A percentile compares a stretch with the other conserved stretches of the same genome.
phyloP scores from a whole-genome alignment of 2,329 filamentous ascomycete species.

The Tolypocladium ovalisporum region DNA sequence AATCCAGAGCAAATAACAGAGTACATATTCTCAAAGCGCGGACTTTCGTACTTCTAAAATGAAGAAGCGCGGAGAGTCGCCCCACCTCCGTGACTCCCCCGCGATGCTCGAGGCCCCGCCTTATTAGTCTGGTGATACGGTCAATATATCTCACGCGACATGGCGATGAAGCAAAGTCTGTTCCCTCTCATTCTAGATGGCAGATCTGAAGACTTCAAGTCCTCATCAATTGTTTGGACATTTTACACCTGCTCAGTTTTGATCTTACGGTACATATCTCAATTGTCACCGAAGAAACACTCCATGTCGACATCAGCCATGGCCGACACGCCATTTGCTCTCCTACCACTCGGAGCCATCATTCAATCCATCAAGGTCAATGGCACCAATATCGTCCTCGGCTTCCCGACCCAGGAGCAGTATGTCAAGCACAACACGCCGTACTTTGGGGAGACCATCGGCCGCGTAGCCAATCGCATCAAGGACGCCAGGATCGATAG shows the following conservation, averaged over 20 bases:
- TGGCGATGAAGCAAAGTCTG: background rate
- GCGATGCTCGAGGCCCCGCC: too few relatives aligned
- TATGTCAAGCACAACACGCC: constrained; percentile 67
- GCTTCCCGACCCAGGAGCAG: constrained; percentile 64
- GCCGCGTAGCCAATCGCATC: constrained; percentile 74
- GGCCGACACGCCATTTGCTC: constrained; percentile 43
- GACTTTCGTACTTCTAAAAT: background rate
- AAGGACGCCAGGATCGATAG: constrained; percentile 57
- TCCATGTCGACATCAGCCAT: constrained; percentile 13
- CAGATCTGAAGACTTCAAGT: background rate
- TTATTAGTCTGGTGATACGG: background rate
- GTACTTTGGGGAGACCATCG: constrained; percentile 90
- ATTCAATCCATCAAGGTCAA: constrained; percentile 72
- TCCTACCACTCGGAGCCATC: constrained; percentile 67
- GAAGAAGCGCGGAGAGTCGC: background rate
- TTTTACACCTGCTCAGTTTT: too few relatives aligned
- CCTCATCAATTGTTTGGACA: background rate
- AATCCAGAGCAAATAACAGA: too few relatives aligned
- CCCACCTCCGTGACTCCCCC: background rate
- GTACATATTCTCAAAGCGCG: too few relatives aligned
- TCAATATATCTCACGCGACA: background rate
- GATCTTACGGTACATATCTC: too few relatives aligned
- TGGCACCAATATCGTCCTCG: constrained; percentile 77
- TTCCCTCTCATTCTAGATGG: too few relatives aligned
- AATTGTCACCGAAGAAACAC: background rate